Base-by-base conservation (phyloP, 73 alveolate species). In the Tetrahymena elliotti region DNA sequence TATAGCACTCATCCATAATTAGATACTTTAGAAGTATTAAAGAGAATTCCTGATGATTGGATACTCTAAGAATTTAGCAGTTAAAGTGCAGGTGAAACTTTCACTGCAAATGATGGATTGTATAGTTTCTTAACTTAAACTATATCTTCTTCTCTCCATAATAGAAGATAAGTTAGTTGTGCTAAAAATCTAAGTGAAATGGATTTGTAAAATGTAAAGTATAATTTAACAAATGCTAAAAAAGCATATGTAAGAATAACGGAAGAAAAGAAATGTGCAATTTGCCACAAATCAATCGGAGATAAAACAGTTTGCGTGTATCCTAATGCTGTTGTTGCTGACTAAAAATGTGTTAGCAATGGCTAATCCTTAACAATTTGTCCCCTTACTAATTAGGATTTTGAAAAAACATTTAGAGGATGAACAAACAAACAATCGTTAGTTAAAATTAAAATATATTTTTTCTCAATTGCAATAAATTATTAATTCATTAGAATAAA, bases 321-420 rank as follows among this genome's bases (percentile, higher is more conserved):
- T 94, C 96, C 96, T 2, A 94, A 94, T 94, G 96, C 96, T 47
- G 96, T 94, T 7, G 93, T 94, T 34, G 96, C 96, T 33, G 95
- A 94, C 82, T 94, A 94, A 35, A 94, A 94, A 34, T 94, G 96
- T 88, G 93, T 94, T 33, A 94, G 83, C 16, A 94, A 92, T 88
- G 93, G 93, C 84, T 68, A 68, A 68, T 68, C 88, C 38, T 31
- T 68, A n/a, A 94, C 96, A 31, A 93, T 94, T 34, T 94, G 96
- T 88, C 96, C 96, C 35, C 31, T 8, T 13, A 94, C 95, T 24
- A 94, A 94, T 22, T 52, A 94, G 84, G 96, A 94, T 18, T 94
- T 94, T 40, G 96, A 94, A 53, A 94, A 94, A 53, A 84, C 93
- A 84, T 94, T 94, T 94, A 94, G 88, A 68, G 88, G 88, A 27